Evolutionary conservation across 106 monocot species (phyloP), one percentile per base, ranked within the genome.

Genomic region (Acorus calamus): DNA sequence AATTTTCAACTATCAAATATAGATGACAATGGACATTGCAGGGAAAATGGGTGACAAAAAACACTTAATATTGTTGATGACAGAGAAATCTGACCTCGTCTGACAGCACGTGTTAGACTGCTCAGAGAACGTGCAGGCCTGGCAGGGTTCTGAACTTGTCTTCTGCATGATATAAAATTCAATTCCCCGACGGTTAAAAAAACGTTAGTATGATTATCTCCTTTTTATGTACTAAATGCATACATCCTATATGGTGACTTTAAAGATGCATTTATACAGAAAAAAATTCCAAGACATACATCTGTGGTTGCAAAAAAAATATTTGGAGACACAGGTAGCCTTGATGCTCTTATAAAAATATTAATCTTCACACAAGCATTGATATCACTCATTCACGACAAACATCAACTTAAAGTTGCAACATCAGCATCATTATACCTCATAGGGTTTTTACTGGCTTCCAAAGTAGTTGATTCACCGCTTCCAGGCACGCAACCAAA

Each of bases 361-460:
- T 28, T 28, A 28, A 28, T 28, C 28, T 28, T 28, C 28, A 28
- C 28, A 28, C 28, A 28, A 28, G 28, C 28, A 28, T 28, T 28
- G 28, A 28, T 28, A 28, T 28, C 28, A 28, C 28, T 28, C 28
- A 28, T 28, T 28, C 28, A 28, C 1, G 28, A 28, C 28, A 28
- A 28, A 0, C 28, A 28, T 28, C 28, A 28, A 28, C 28, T 28
- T 28, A 28, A 28, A 28, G 28, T 28, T 28, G 28, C 28, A 28
- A 28, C 11, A 46, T 41, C 7, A 60, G 9, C 11, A 11, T 8
- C 5, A 3, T 42, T 13, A 45, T 58, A 67, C 74, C 74, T 67
- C 61, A 61, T 62, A 5, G 74, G 74, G 43, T 62, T 68, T 62
- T 62, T 74, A 62, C 74, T 74, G 68, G 74, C 74, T 12, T 74